A percentile compares a stretch with the other conserved stretches of the same genome.
Evolutionary conservation across 306 rosid genomes (phyloP).

Genomic region (Dalbergia cochinchinensis): DNA sequence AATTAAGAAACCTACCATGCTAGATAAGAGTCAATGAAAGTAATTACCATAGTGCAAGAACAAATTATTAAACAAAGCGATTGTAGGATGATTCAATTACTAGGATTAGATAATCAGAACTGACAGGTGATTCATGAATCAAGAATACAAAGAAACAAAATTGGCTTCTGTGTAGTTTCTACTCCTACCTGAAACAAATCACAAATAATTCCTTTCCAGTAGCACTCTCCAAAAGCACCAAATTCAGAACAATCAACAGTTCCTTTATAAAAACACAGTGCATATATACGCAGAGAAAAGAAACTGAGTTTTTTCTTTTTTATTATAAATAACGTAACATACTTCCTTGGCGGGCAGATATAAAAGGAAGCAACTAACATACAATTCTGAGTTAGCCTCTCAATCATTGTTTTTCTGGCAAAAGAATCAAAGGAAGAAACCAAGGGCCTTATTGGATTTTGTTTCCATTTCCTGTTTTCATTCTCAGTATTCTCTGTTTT

Average conservation of each 20-base stretch:
- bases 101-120: not conserved
- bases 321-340: not conserved
- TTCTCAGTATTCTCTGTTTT: too few relatives aligned
- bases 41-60: not conserved
- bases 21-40: not conserved
- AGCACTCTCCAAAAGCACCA: not conserved
- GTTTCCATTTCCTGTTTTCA: too few relatives aligned
- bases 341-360: not conserved
- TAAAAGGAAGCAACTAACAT: not conserved
- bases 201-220: not conserved
- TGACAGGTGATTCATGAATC: not conserved
- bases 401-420: not conserved
- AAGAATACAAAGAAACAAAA: not conserved
- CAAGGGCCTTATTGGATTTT: not conserved
- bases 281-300: not conserved
- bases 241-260: not conserved
- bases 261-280: not conserved
- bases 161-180: not conserved
- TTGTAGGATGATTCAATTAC: slow-evolving; percentile 8
- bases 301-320: not conserved
- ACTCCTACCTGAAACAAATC: slow-evolving; percentile 16
- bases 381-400: not conserved
- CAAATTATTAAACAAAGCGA: slow-evolving; percentile 14
- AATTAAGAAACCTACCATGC: not conserved
- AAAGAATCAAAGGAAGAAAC: not conserved